phyloP scores from a whole-genome alignment of 257 asterid genomes.

The Solanum bukasovii region DNA sequence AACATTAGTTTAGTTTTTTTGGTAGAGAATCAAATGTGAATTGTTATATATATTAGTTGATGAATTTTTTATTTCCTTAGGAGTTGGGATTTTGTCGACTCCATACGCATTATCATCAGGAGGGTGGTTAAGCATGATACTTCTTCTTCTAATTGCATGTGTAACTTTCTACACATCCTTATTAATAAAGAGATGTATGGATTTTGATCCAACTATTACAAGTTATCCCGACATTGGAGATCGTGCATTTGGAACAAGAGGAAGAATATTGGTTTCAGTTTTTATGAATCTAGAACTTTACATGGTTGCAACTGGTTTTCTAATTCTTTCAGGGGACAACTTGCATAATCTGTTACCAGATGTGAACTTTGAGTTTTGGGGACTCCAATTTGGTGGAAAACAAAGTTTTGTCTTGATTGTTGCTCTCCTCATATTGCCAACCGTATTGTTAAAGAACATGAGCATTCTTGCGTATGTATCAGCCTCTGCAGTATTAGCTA shows the following conservation, averaged over 20 bases:
- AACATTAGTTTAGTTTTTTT: too few species aligned
- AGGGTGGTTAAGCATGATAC: conserved; percentile 72
- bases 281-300: conserved; percentile 64
- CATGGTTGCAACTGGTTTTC: conserved; percentile 80
- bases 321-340: conserved; percentile 84
- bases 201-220: conserved; percentile 46
- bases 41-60: not conserved
- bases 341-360: conserved; percentile 39
- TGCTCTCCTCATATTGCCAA: conserved; percentile 54
- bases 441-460: conserved; percentile 65
- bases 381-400: conserved; percentile 36
- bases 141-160: conserved; percentile 51
- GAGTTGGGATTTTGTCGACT: conserved; percentile 77
- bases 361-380: conserved; percentile 15
- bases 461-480: conserved; percentile 69
- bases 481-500: conserved; percentile 71
- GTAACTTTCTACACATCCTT: conserved; percentile 57
- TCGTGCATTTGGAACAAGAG: conserved; percentile 59
- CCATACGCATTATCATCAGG: conserved; percentile 79
- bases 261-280: conserved; percentile 46
- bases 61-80: conserved; percentile 16
- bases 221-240: conserved; percentile 75
- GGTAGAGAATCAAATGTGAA: too few species aligned
- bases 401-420: conserved; percentile 41
- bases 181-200: conserved; percentile 74